phyloP scores from a whole-genome alignment of 78 protist genomes.

The Dictyostelium citrinum region DNA sequence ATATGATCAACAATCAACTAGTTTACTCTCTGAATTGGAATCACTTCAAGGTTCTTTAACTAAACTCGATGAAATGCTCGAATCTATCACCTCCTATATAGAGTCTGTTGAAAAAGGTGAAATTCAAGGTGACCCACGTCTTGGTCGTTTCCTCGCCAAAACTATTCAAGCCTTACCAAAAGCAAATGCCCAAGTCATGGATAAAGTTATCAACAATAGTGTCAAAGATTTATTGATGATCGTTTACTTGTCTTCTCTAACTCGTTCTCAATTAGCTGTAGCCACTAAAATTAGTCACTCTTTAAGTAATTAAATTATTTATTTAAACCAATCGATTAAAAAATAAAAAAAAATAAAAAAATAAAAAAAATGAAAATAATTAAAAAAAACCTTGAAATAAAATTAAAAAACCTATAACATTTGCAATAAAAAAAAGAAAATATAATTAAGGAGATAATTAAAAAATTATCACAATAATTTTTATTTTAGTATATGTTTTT shows the following conservation, averaged over 20 bases:
- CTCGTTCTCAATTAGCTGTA: slow-evolving; percentile 79
- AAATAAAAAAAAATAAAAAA: neutral
- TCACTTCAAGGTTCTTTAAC: slow-evolving; percentile 29
- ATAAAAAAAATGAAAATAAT: too few species aligned
- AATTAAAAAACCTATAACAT: too few species aligned
- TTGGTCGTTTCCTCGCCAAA: slow-evolving; percentile 74
- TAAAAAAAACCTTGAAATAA: too few species aligned
- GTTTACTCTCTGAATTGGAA: slow-evolving; percentile 63
- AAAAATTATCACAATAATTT: too few species aligned
- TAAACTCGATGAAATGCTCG: slow-evolving; percentile 63
- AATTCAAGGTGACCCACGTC: slow-evolving; percentile 74
- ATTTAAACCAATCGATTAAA: neutral
- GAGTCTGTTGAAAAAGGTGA: slow-evolving; percentile 73
- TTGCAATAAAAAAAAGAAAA: too few species aligned
- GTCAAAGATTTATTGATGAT: slow-evolving; percentile 79
- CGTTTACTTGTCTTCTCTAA: slow-evolving; percentile 72
- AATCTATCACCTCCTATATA: slow-evolving; percentile 42
- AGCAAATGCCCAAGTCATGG: slow-evolving; percentile 59
- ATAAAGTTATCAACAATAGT: slow-evolving; percentile 78
- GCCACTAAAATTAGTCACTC: slow-evolving; percentile 72
- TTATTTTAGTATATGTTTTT: too few species aligned
- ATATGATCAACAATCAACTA: slow-evolving; percentile 32
- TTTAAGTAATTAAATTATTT: slow-evolving; percentile 11
- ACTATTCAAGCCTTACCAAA: slow-evolving; percentile 78
- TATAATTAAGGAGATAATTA: too few species aligned